Conservation (phyloP, 2,329 filamentous ascomycete species). For the Trichoderma sp. region DNA sequence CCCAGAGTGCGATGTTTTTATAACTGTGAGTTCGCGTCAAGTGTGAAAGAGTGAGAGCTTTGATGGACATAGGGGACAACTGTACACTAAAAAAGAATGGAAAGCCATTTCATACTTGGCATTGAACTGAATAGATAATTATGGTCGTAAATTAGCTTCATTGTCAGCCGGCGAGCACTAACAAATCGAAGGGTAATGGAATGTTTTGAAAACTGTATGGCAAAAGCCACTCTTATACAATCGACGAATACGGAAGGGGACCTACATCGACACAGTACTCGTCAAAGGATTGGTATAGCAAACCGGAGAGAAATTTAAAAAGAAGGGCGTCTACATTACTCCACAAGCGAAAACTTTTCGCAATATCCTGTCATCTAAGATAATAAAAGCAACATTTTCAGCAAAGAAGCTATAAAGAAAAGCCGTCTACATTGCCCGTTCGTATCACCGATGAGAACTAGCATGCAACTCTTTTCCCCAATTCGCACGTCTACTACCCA, state of each 20-base stretch:
- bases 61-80: no score
- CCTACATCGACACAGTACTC: not conserved
- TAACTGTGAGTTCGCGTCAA: no score
- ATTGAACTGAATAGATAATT: not conserved
- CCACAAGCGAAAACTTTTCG: not conserved
- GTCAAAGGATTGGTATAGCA: not conserved
- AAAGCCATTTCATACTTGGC: no score
- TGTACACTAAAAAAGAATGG: no score
- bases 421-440: not conserved
- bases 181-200: not conserved
- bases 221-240: not conserved
- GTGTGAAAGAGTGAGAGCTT: no score
- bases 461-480: not conserved
- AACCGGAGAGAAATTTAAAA: not conserved
- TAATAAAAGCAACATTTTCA: not conserved
- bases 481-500: not conserved
- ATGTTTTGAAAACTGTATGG: not conserved
- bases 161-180: not conserved
- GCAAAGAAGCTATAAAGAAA: not conserved
- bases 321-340: not conserved
- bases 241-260: not conserved
- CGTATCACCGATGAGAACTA: not conserved
- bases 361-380: not conserved
- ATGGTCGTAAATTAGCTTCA: not conserved
- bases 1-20: no score